Percentiles rank a stretch among this genome's conserved stretches.
Evolutionary conservation across 2,329 filamentous ascomycete genomes (phyloP).

Genomic region (Tolypocladium cylindrosporum): DNA sequence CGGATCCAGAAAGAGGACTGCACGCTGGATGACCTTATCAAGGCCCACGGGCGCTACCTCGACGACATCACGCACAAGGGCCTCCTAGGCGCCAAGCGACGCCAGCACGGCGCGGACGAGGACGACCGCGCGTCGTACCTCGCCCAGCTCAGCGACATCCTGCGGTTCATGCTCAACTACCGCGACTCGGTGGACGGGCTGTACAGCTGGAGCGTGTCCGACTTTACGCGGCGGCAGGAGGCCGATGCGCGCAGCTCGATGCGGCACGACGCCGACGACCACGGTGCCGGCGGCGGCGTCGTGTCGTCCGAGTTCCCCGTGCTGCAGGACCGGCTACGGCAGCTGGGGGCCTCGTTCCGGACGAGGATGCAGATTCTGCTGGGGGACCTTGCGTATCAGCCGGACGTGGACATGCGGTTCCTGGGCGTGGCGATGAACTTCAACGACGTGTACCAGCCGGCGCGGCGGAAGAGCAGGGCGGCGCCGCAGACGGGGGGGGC

Average conservation of each 20-base stretch:
- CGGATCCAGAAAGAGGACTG: conserved; percentile 76
- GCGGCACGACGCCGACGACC: conserved; percentile 19
- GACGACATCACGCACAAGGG: conserved; percentile 94
- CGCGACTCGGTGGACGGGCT: conserved; percentile 88
- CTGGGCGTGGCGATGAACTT: conserved; percentile 98
- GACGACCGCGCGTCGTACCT: conserved; percentile 74
- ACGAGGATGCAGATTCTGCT: conserved; percentile 69
- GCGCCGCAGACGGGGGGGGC: conserved; percentile 9
- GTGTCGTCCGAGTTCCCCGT: conserved; percentile 60
- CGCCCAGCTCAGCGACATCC: conserved; percentile 79
- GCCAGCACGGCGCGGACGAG: conserved; percentile 34
- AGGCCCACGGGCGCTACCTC: conserved; percentile 83
- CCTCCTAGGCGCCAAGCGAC: conserved; percentile 63
- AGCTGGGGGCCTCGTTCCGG: conserved; percentile 67
- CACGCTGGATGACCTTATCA: conserved; percentile 90
- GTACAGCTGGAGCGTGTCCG: conserved; percentile 89
- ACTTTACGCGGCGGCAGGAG: conserved; percentile 89
- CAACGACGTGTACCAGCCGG: conserved; percentile 87
- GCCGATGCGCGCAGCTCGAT: conserved; percentile 64
- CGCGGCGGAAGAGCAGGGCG: conserved; percentile 49
- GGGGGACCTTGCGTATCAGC: conserved; percentile 85
- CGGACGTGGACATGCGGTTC: conserved; percentile 92
- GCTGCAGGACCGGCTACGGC: conserved; percentile 61
- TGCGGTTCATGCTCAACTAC: conserved; percentile 89
- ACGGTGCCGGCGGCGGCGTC: conserved; percentile 32